Conservation (phyloP, 192 early-diverging fungal genomes). For the Thoreauomyces humboldtii region DNA sequence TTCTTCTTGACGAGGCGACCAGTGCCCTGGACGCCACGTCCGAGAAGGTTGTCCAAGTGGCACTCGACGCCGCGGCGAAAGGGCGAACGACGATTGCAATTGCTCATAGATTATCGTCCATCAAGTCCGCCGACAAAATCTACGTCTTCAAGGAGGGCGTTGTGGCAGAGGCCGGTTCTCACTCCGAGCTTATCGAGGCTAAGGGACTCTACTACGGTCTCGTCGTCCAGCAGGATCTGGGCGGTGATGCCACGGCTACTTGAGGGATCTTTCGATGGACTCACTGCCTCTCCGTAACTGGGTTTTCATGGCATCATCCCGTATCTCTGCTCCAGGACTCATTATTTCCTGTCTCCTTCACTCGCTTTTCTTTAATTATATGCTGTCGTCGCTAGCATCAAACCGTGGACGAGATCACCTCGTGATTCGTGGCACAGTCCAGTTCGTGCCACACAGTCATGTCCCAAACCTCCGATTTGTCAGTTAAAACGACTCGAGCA, state of each 20-base stretch:
- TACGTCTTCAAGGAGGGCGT: conserved; percentile 51
- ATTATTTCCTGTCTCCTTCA: too few relatives aligned
- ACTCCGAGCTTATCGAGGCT: conserved; percentile 53
- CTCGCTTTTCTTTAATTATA: too few relatives aligned
- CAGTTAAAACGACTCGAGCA: too few relatives aligned
- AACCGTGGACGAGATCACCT: too few relatives aligned
- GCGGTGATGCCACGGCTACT: conserved; percentile 1
- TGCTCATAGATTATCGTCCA: conserved; percentile 66
- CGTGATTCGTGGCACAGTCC: too few relatives aligned
- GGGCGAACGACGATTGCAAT: conserved; percentile 68
- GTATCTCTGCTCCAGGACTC: too few relatives aligned
- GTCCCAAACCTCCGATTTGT: too few relatives aligned
- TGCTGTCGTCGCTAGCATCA: too few relatives aligned
- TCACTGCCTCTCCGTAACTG: too few relatives aligned
- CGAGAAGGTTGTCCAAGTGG: conserved; percentile 65
- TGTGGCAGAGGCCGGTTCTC: conserved; percentile 60
- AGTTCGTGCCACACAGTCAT: too few relatives aligned
- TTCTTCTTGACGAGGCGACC: conserved; percentile 79
- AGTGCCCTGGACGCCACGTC: conserved; percentile 57
- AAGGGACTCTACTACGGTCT: conserved; percentile 46
- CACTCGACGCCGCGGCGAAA: conserved; percentile 52
- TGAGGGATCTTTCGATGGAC: too few relatives aligned
- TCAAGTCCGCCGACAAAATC: conserved; percentile 68
- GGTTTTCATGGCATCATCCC: too few relatives aligned
- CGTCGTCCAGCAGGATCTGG: conserved; percentile 36